A percentile compares a stretch with the other conserved stretches of the same genome.
phyloP scores from a whole-genome alignment of 768 basidiomycete species.

The Phaeolepiota aurea region DNA sequence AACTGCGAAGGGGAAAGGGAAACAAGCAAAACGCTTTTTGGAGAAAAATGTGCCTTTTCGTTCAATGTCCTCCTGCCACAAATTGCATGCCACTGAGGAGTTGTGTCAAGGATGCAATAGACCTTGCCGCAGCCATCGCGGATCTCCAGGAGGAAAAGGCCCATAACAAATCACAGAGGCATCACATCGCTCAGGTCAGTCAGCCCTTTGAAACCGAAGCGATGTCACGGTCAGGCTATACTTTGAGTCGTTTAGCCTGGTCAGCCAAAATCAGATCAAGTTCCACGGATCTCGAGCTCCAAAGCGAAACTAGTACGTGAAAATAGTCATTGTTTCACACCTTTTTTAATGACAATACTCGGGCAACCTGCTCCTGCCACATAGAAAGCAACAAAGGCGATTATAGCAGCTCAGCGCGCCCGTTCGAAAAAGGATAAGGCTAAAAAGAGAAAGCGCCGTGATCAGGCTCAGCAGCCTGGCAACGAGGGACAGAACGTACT shows the following conservation, averaged over 20 bases:
- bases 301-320: slow-evolving; percentile 30
- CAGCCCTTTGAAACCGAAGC: not conserved
- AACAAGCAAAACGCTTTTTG: slow-evolving; percentile 26
- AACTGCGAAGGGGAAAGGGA: slow-evolving; percentile 9
- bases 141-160: slow-evolving; percentile 35
- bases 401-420: slow-evolving; percentile 25
- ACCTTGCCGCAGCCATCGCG: slow-evolving; percentile 40
- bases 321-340: not conserved
- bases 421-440: slow-evolving; percentile 30
- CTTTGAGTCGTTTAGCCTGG: slow-evolving; percentile 12
- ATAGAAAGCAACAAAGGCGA: slow-evolving; percentile 35
- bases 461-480: slow-evolving; percentile 1
- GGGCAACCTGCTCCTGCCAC: slow-evolving; percentile 3
- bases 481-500: too few species aligned
- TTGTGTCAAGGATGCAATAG: slow-evolving; percentile 32
- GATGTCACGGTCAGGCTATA: too few species aligned
- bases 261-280: slow-evolving; percentile 17
- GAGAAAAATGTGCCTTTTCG: slow-evolving; percentile 20
- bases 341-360: too few species aligned
- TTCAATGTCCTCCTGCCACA: not conserved
- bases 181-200: slow-evolving; percentile 30
- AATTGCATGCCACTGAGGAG: slow-evolving; percentile 2
- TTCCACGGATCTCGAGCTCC: slow-evolving; percentile 15
- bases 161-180: slow-evolving; percentile 28
- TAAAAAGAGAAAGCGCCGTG: slow-evolving; percentile 18